Conservation (phyloP, 495 filamentous ascomycete genomes). For the Podospora fimiseda region DNA sequence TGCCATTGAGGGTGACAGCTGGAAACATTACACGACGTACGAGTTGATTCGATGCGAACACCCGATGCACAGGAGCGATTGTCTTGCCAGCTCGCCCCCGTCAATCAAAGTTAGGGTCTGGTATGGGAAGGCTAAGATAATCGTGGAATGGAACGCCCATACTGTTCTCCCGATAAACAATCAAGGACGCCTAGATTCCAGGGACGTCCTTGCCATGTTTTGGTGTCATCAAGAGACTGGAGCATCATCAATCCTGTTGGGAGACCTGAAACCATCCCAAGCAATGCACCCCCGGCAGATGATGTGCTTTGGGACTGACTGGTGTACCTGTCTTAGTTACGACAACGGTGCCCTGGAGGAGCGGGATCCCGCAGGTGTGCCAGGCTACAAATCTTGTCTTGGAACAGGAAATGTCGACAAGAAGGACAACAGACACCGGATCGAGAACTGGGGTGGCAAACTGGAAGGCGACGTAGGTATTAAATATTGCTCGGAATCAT, state of each 20-base stretch:
- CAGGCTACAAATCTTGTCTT: too few species aligned
- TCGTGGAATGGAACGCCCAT: neutral
- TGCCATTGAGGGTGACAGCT: neutral
- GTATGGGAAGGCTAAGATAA: neutral
- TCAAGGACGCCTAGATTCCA: neutral
- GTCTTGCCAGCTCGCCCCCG: neutral
- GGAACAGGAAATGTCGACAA: too few species aligned
- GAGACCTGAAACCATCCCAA: too few species aligned
- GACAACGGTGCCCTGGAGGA: too few species aligned
- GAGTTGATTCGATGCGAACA: neutral
- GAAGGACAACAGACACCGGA: too few species aligned
- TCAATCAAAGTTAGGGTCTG: neutral
- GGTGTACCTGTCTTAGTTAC: neutral
- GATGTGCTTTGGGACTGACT: neutral
- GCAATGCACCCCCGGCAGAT: neutral
- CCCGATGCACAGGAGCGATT: neutral
- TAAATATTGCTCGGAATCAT: too few species aligned
- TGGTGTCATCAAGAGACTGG: neutral
- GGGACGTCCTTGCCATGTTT: neutral
- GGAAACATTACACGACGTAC: neutral
- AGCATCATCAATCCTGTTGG: neutral
- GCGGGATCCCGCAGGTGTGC: too few species aligned
- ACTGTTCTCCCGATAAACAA: neutral
- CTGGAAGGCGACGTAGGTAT: too few species aligned
- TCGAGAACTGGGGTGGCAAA: too few species aligned